phyloP scores from a whole-genome alignment of 2,329 filamentous ascomycete species.

The Trichoderma polysporum region DNA sequence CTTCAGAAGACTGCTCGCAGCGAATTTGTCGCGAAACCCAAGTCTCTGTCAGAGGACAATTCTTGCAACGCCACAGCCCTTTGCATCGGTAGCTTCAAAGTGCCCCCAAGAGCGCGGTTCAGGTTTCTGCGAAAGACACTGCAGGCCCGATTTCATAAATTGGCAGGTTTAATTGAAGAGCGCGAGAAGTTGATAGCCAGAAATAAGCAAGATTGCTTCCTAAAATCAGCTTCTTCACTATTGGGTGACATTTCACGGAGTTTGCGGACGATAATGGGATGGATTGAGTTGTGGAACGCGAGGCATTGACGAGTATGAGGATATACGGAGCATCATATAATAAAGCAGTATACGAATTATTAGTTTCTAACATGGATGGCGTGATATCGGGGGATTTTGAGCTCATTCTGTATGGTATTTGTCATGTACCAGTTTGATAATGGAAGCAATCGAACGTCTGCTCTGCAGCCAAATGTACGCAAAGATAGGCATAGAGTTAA shows the following conservation, averaged over 20 bases:
- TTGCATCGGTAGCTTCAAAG: conserved; percentile 4
- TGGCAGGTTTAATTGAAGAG: conserved; percentile 4
- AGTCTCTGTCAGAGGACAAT: background rate
- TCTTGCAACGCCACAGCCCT: background rate
- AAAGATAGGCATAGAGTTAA: no score
- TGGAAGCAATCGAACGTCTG: no score
- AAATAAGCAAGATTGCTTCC: conserved; percentile 10
- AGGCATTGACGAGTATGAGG: background rate
- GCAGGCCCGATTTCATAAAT: conserved; percentile 10
- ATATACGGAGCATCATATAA: background rate
- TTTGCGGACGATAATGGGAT: conserved; percentile 15
- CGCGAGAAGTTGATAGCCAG: background rate
- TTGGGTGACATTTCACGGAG: conserved; percentile 5
- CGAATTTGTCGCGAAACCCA: background rate
- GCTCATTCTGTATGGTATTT: background rate
- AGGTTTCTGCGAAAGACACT: conserved; percentile 8
- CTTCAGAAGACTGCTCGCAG: conserved; percentile 14
- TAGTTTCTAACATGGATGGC: background rate
- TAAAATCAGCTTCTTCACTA: background rate
- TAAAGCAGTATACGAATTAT: background rate
- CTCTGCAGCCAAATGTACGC: no score
- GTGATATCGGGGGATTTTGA: background rate
- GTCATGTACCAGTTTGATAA: background rate
- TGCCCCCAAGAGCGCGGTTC: background rate
- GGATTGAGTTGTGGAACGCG: conserved; percentile 17